Conservation (phyloP, 2,329 filamentous ascomycete species). For the Paramyrothecium sp. region DNA sequence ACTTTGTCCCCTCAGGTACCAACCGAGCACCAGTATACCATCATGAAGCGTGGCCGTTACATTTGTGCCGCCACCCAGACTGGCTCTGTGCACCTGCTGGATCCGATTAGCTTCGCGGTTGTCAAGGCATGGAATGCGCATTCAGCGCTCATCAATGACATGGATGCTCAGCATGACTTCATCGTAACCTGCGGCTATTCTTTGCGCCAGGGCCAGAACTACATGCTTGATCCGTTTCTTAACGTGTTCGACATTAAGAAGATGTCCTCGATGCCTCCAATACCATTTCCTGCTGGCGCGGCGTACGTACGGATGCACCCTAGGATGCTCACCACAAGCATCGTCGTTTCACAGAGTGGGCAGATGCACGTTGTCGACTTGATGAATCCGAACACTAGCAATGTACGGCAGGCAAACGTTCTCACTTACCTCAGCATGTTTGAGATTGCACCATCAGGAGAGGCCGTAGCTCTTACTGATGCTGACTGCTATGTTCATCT, state of each 20-base stretch:
- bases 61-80: constrained; percentile 87
- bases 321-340: constrained; percentile 89
- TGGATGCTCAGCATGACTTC: constrained; percentile 95
- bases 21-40: constrained; percentile 76
- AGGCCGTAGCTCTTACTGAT: constrained; percentile 80
- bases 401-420: constrained; percentile 79
- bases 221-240: constrained; percentile 87
- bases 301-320: constrained; percentile 97
- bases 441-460: constrained; percentile 84
- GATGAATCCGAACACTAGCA: constrained; percentile 87
- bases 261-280: constrained; percentile 80
- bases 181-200: constrained; percentile 95
- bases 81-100: constrained; percentile 83
- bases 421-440: constrained; percentile 73
- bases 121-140: constrained; percentile 91
- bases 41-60: constrained; percentile 88
- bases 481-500: constrained; percentile 76
- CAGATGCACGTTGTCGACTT: constrained; percentile 96
- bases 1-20: constrained; percentile 48
- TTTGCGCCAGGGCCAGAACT: constrained; percentile 67
- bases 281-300: constrained; percentile 88
- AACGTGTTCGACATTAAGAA: constrained; percentile 97
- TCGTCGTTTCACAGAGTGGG: constrained; percentile 87
- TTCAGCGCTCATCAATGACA: constrained; percentile 85
- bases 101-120: constrained; percentile 73